Percentiles rank a stretch among this genome's conserved stretches.
phyloP scores from a whole-genome alignment of 371 early-diverging fungal species.

The Mycotypha africana region DNA sequence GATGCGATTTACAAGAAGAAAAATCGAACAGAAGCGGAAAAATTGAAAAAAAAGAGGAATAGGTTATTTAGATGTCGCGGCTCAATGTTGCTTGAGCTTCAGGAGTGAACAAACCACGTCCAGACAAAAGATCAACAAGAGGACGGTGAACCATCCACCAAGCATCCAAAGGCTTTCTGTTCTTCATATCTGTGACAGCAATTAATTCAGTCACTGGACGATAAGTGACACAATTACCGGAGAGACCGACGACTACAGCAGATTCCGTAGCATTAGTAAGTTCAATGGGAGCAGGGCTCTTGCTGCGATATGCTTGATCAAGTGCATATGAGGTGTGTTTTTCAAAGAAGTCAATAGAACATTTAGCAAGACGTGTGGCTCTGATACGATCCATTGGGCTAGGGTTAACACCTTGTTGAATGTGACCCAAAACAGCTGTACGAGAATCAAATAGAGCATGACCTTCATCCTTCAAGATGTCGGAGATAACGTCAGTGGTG shows the following conservation, averaged over 20 bases:
- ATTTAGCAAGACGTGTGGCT: constrained; percentile 81
- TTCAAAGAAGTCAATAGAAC: constrained; percentile 58
- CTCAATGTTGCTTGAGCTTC: too few species aligned
- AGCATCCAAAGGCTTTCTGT: constrained; percentile 61
- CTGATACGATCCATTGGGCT: constrained; percentile 95
- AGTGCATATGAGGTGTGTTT: constrained; percentile 31
- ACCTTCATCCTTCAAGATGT: constrained; percentile 94
- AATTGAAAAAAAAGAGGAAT: too few species aligned
- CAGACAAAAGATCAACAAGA: constrained; percentile 39
- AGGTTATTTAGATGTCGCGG: too few species aligned
- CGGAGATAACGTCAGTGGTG: constrained; percentile 85
- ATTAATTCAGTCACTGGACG: constrained; percentile 66
- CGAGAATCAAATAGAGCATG: constrained; percentile 87
- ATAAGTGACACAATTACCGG: constrained; percentile 70
- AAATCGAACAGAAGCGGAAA: too few species aligned
- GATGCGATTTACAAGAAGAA: too few species aligned
- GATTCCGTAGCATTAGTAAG: constrained; percentile 58
- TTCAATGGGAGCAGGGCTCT: constrained; percentile 46
- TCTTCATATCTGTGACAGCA: constrained; percentile 71
- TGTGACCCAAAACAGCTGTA: constrained; percentile 91
- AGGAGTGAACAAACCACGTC: too few species aligned
- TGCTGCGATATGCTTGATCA: constrained; percentile 20
- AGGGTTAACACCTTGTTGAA: constrained; percentile 97
- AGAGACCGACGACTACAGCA: constrained; percentile 80
- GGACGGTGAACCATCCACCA: constrained; percentile 79